phyloP scores from a whole-genome alignment of 768 basidiomycete genomes.

The Brasilioporus rufonigricans region DNA sequence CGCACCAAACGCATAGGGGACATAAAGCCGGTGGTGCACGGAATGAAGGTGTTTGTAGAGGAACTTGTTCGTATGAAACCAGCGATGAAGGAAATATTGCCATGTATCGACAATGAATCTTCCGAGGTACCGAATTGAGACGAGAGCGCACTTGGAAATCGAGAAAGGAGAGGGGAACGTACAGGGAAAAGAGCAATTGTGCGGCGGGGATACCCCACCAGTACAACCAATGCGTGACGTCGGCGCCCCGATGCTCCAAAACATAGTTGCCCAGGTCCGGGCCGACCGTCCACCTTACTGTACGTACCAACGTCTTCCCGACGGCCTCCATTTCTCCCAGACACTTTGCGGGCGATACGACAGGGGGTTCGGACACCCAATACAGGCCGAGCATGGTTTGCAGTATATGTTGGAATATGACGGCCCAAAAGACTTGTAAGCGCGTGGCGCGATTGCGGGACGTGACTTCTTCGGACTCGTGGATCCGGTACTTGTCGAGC shows the following conservation, averaged over 20 bases:
- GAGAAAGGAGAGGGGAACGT: slow-evolving; percentile 38
- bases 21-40: slow-evolving; percentile 93
- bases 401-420: slow-evolving; percentile 80
- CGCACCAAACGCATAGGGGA: slow-evolving; percentile 95
- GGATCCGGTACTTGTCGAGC: slow-evolving; percentile 83
- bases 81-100: slow-evolving; percentile 96
- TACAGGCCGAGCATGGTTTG: slow-evolving; percentile 76
- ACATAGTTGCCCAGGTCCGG: slow-evolving; percentile 35
- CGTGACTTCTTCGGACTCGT: slow-evolving; percentile 79
- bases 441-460: slow-evolving; percentile 73
- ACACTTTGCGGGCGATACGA: slow-evolving; percentile 36
- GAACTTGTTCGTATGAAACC: slow-evolving; percentile 87
- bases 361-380: slow-evolving; percentile 54
- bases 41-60: slow-evolving; percentile 92
- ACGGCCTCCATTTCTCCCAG: slow-evolving; percentile 42
- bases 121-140: not conserved
- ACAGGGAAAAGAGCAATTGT: slow-evolving; percentile 83
- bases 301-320: slow-evolving; percentile 38
- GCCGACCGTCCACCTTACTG: slow-evolving; percentile 41
- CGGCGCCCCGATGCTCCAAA: slow-evolving; percentile 36
- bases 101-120: slow-evolving; percentile 96
- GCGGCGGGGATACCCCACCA: slow-evolving; percentile 88
- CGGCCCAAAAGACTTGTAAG: slow-evolving; percentile 70
- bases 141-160: not conserved
- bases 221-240: slow-evolving; percentile 66